Evolutionary conservation across 2,329 filamentous ascomycete genomes (phyloP), one percentile per base, ranked within the genome.

Genomic region (Colletotrichum abscissum): DNA sequence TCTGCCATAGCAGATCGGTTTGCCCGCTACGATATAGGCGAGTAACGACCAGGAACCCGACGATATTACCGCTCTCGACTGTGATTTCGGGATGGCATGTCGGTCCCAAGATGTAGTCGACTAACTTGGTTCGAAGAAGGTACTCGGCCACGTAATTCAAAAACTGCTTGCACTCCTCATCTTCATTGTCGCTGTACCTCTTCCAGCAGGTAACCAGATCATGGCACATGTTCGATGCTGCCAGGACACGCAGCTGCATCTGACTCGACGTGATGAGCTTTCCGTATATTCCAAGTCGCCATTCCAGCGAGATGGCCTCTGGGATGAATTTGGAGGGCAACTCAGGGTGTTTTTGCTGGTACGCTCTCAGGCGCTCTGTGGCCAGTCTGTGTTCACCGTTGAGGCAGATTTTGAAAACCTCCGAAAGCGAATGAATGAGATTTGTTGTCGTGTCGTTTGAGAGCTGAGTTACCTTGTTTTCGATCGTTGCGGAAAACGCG

Each of bases 71-170:
- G 78, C 94, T 94, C 76, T 95, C 91, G 46, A 89, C 88, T 24
- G 97, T 97, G 66, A 98, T 91, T 79, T 98, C 95, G 1, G 95
- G 95, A 79, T 98, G 97, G 38, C 96, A 98, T 69, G 95, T 95
- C 16, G 96, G 92, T 2, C 96, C 94, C 64, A 98, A 89, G 58
- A 99, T 91, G 81, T 98, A 98, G 72, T 95, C 91, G 28, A 97
- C 90, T 30, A 98, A 86, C 66, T 92, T 91, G 52, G 93, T 92
- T 7, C 88, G 84, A 19, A 92, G 86, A 42, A 98, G 85, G 75
- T 94, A 92, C 28, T 89, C 86, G 5, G 94, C 91, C 66, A 97
- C 85, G 77, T 93, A 92, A 14, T 88, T 86, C 75, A 96, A 85
- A 62, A 94, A 86, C 1, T 88, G 78, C 3, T 77, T 79, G 75